Conservation (phyloP, 176 grass and related monocot genomes). For the Tillandsia fasciculata region DNA sequence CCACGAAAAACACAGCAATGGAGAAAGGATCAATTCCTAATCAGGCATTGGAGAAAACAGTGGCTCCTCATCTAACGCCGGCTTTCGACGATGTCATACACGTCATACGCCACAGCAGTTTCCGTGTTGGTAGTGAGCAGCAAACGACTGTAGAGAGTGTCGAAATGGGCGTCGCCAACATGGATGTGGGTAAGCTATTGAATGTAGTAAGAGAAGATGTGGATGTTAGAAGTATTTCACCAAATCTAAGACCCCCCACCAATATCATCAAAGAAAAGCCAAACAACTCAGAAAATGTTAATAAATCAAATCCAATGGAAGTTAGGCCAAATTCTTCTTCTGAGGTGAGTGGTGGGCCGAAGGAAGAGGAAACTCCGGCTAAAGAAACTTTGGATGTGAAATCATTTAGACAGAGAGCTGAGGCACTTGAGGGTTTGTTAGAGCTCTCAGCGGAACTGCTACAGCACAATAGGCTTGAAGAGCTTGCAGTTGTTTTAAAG, state of each 20-base stretch:
- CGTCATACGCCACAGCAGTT: slow-evolving; percentile 72
- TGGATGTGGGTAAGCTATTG: slow-evolving; percentile 21
- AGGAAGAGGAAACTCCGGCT: slow-evolving; percentile 43
- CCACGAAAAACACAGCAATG: slow-evolving; percentile 12
- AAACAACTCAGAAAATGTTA: slow-evolving; percentile 24
- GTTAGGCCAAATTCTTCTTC: slow-evolving; percentile 19
- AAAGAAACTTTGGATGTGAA: slow-evolving; percentile 87
- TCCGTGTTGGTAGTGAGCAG: slow-evolving; percentile 44
- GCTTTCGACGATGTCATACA: slow-evolving; percentile 73
- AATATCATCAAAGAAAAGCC: slow-evolving; percentile 20
- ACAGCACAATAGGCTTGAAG: slow-evolving; percentile 69
- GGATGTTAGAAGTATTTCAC: slow-evolving; percentile 37
- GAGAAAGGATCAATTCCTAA: slow-evolving; percentile 23
- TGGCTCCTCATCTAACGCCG: slow-evolving; percentile 34
- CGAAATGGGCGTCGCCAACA: slow-evolving; percentile 24
- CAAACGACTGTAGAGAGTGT: slow-evolving; percentile 12
- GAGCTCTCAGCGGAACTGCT: slow-evolving; percentile 88
- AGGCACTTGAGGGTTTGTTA: slow-evolving; percentile 88
- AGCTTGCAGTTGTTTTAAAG: slow-evolving; percentile 78
- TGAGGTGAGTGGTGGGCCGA: slow-evolving; percentile 27
- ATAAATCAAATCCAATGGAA: slow-evolving; percentile 33
- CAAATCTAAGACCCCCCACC: slow-evolving; percentile 21
- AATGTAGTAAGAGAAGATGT: slow-evolving; percentile 51
- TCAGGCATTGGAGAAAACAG: slow-evolving; percentile 36
- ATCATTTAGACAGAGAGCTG: slow-evolving; percentile 90